Conservation (phyloP, 2,329 filamentous ascomycete species). For the Zelopaecilomyces penicillatus region DNA sequence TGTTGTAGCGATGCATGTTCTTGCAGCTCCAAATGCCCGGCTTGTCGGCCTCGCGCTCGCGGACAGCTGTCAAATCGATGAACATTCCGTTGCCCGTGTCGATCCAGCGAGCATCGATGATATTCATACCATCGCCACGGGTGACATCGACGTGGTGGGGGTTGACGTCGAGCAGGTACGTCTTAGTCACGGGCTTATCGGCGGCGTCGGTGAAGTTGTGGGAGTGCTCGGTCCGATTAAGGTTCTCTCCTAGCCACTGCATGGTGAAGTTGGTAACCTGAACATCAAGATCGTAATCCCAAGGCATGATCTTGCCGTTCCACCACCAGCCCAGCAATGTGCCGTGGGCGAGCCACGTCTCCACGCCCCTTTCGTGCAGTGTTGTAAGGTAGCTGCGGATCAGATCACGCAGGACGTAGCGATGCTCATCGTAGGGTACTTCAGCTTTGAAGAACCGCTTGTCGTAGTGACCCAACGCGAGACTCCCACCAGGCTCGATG, state of each 20-base stretch:
- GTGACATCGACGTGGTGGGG: slow-evolving; percentile 55
- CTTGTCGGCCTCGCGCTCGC: slow-evolving; percentile 50
- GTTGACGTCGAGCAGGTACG: slow-evolving; percentile 70
- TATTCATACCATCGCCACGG: slow-evolving; percentile 61
- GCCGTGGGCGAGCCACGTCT: slow-evolving; percentile 83
- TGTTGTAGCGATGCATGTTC: slow-evolving; percentile 65
- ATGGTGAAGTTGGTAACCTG: slow-evolving; percentile 65
- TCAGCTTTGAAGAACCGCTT: slow-evolving; percentile 55
- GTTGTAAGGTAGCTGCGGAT: slow-evolving; percentile 65
- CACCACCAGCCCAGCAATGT: slow-evolving; percentile 85
- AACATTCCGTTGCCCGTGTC: slow-evolving; percentile 68
- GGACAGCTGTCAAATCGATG: slow-evolving; percentile 73
- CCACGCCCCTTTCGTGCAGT: slow-evolving; percentile 55
- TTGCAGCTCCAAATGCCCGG: slow-evolving; percentile 72
- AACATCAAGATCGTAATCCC: slow-evolving; percentile 79
- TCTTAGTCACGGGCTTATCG: slow-evolving; percentile 32
- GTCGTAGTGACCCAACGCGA: slow-evolving; percentile 66
- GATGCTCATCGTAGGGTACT: slow-evolving; percentile 59
- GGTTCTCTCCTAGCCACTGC: slow-evolving; percentile 51
- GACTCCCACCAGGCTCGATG: slow-evolving; percentile 52
- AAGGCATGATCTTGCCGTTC: slow-evolving; percentile 69
- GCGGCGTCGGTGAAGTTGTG: slow-evolving; percentile 39
- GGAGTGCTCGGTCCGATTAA: slow-evolving; percentile 60
- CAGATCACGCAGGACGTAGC: slow-evolving; percentile 58
- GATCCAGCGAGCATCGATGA: slow-evolving; percentile 81